phyloP scores from a whole-genome alignment of 106 monocot genomes.

The Apostasia ramifera region DNA sequence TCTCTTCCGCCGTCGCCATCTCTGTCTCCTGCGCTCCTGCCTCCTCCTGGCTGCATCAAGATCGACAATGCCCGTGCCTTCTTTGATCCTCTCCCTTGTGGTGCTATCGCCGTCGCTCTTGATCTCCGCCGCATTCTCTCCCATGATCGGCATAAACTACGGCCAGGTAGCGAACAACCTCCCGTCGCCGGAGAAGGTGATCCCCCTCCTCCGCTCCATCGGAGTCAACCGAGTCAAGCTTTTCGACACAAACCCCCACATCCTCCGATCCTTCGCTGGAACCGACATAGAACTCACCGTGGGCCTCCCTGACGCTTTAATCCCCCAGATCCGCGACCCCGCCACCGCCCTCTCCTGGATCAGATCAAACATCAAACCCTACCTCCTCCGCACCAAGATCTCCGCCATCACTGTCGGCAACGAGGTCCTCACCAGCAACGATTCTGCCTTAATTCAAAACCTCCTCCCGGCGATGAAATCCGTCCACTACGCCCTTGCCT shows the following conservation, averaged over 20 bases:
- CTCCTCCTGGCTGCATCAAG: neutral
- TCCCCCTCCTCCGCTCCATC: slow-evolving; percentile 13
- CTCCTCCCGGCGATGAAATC: slow-evolving; percentile 19
- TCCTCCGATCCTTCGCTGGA: slow-evolving; percentile 16
- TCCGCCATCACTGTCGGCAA: slow-evolving; percentile 20
- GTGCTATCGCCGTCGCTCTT: neutral
- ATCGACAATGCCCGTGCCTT: neutral
- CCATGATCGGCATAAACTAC: slow-evolving; percentile 21
- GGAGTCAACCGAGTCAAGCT: slow-evolving; percentile 18
- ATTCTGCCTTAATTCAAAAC: slow-evolving; percentile 2
- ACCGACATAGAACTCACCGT: slow-evolving; percentile 17
- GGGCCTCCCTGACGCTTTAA: slow-evolving; percentile 11
- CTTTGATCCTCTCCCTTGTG: neutral
- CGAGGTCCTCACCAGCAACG: slow-evolving; percentile 24
- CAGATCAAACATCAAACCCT: slow-evolving; percentile 9
- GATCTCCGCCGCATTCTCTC: slow-evolving; percentile 4
- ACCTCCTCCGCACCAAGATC: slow-evolving; percentile 12
- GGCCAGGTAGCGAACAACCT: slow-evolving; percentile 20
- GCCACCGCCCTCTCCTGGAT: slow-evolving; percentile 7
- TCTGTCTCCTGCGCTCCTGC: too few relatives aligned
- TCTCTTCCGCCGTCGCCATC: too few relatives aligned
- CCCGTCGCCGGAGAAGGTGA: slow-evolving; percentile 10
- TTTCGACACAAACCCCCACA: slow-evolving; percentile 13
- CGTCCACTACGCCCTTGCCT: slow-evolving; percentile 16
- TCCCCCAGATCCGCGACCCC: slow-evolving; percentile 5